These are phyloP conservation scores for Leccinum disarticulatum DNA, from an alignment of 768 basidiomycete species.

Conservation along the genomic window DNA sequence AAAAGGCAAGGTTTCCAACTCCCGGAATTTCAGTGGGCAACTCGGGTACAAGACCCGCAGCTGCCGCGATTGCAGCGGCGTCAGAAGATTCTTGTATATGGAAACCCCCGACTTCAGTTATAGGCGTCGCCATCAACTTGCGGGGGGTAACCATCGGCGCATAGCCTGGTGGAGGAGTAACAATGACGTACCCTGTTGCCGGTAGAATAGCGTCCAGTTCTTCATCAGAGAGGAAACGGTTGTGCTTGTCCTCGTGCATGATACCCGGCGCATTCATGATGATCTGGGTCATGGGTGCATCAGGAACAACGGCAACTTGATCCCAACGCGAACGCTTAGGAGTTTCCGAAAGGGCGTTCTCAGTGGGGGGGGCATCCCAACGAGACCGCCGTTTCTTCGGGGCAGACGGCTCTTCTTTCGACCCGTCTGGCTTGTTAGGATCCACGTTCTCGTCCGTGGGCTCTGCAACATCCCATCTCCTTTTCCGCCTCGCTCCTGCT, in stretches of 20 bases:
- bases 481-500: slow-evolving; percentile 65
- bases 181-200: slow-evolving; percentile 81
- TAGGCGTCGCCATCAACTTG: slow-evolving; percentile 56
- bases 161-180: slow-evolving; percentile 93
- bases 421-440: slow-evolving; percentile 60
- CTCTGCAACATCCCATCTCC: slow-evolving; percentile 76
- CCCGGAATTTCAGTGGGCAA: slow-evolving; percentile 97
- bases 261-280: slow-evolving; percentile 85
- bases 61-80: slow-evolving; percentile 82
- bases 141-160: slow-evolving; percentile 70
- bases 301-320: slow-evolving; percentile 77
- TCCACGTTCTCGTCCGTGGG: slow-evolving; percentile 64
- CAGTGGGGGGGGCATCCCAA: slow-evolving; percentile 93
- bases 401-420: slow-evolving; percentile 72
- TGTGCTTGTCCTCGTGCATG: slow-evolving; percentile 92
- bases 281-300: slow-evolving; percentile 72
- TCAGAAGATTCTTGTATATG: slow-evolving; percentile 96
- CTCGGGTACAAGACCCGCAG: slow-evolving; percentile 90
- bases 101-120: slow-evolving; percentile 76
- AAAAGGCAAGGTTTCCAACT: slow-evolving; percentile 94
- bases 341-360: slow-evolving; percentile 54
- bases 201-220: slow-evolving; percentile 93
- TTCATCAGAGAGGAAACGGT: slow-evolving; percentile 93
- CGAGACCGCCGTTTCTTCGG: slow-evolving; percentile 92
- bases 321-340: slow-evolving; percentile 97